Conservation (phyloP, 208 protist genomes). For the Leishmania amazonensis region DNA sequence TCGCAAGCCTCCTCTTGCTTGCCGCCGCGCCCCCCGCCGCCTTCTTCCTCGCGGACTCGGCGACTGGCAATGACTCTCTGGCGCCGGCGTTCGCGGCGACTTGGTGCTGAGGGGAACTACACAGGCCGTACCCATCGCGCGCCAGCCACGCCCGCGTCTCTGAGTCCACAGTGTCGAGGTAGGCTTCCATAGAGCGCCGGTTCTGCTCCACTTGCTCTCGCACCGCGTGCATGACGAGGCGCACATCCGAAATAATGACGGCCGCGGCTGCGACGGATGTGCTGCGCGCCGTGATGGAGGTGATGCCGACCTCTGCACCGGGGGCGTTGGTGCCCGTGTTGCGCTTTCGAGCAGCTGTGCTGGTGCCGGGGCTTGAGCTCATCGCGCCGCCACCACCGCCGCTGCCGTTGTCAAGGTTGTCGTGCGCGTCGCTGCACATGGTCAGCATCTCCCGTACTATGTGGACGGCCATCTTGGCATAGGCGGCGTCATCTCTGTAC, state of each 20-base stretch:
- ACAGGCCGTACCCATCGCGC: conserved; percentile 25
- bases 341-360: conserved; percentile 8
- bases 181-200: conserved; percentile 23
- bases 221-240: conserved; percentile 17
- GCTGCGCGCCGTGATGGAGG: conserved; percentile 11
- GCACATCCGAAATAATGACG: conserved; percentile 23
- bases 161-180: conserved; percentile 7
- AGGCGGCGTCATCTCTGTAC: conserved; percentile 48
- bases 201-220: conserved; percentile 23
- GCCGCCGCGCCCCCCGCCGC: not conserved
- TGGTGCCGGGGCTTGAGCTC: not conserved
- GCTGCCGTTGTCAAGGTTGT: conserved; percentile 12
- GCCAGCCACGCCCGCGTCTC: conserved; percentile 38
- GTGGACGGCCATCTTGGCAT: conserved; percentile 47
- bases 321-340: not conserved
- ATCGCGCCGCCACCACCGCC: conserved; percentile 6
- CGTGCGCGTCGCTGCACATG: conserved; percentile 31
- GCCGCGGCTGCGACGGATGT: conserved; percentile 4
- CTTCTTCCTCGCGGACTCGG: not conserved
- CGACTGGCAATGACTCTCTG: not conserved
- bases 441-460: conserved; percentile 51
- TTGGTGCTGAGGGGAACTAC: not conserved
- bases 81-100: not conserved
- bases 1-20: conserved; percentile 7
- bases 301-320: not conserved